Conservation (phyloP, 495 filamentous ascomycete species). For the Penicillium turbatum region DNA sequence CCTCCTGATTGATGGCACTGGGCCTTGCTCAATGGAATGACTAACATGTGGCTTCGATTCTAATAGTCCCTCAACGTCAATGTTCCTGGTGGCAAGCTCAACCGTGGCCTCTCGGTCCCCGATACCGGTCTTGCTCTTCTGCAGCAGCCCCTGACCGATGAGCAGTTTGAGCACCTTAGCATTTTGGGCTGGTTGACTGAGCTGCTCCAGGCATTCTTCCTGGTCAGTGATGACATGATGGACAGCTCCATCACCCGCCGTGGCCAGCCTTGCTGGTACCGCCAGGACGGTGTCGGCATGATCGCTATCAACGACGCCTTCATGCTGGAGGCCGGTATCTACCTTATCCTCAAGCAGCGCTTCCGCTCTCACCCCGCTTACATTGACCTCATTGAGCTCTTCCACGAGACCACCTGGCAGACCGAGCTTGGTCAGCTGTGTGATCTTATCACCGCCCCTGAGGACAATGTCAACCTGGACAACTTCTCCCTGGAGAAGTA, state of each 20-base stretch:
- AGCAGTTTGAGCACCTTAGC: slow-evolving; percentile 80
- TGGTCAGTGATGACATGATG: slow-evolving; percentile 99
- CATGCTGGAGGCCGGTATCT: slow-evolving; percentile 89
- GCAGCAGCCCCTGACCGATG: slow-evolving; percentile 60
- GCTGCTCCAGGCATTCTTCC: slow-evolving; percentile 96
- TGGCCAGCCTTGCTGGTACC: slow-evolving; percentile 94
- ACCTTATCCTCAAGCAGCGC: slow-evolving; percentile 84
- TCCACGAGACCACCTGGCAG: slow-evolving; percentile 89
- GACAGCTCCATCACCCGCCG: slow-evolving; percentile 89
- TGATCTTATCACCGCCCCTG: slow-evolving; percentile 92
- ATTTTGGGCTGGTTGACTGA: slow-evolving; percentile 95
- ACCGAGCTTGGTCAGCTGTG: slow-evolving; percentile 93
- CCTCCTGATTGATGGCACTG: neutral
- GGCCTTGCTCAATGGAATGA: neutral
- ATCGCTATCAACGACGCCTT: slow-evolving; percentile 98
- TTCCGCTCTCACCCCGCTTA: slow-evolving; percentile 84
- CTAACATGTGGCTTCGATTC: neutral
- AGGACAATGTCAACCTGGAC: slow-evolving; percentile 79
- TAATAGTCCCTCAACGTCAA: slow-evolving; percentile 74
- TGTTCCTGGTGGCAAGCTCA: slow-evolving; percentile 91
- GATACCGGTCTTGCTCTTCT: slow-evolving; percentile 82
- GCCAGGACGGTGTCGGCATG: slow-evolving; percentile 77
- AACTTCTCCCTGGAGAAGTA: slow-evolving; percentile 95
- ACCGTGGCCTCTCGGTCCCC: slow-evolving; percentile 95
- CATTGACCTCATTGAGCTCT: slow-evolving; percentile 85